Evolutionary conservation across 1,284 basidiomycete species (phyloP), one percentile per base, ranked within the genome.

Genomic region (Trametes versicolor): DNA sequence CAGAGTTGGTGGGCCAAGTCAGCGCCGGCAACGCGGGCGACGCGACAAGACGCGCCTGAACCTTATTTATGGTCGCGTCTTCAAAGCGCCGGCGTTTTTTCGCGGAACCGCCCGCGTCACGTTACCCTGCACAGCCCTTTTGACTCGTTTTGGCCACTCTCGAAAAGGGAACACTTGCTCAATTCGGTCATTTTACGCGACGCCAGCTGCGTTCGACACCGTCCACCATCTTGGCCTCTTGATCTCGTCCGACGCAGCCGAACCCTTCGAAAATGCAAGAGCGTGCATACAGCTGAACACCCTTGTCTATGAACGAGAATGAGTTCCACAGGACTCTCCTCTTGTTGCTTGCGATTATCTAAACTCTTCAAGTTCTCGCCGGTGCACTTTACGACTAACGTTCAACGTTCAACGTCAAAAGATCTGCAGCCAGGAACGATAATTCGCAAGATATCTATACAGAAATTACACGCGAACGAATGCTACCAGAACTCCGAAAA

Each of bases 1-100:
- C 52, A 49, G 65, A 61, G 60, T 61, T 13, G 50, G 61, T 65
- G 65, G 68, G 63, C 64, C 56, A 64, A 41, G 61, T 51, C 54
- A 52, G 61, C 54, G 61, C 61, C 60, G 58, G 61, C 51, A 60
- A 69, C 68, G 68, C 68, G 54, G 59, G 54, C 48, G 68, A 62
- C 65, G 63, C 65, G 68, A 69, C 65, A 69, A 69, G 68, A 69
- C 68, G 68, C 68, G 68, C 65, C 62, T 62, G 63, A 69, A 69
- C 68, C 68, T 67, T 69, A 69, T 69, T 67, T 65, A 69, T 69
- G 63, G 61, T 65, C 68, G 68, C 68, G 68, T 65, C 54, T 63
- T 56, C 65, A 39, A 62, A 59, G 58, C 57, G 61, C 58, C 60
- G 49, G 45, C 41, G 13, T 49, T 12, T 53, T 59, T 55, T 57